These are phyloP conservation scores for Atkinsonella hypoxylon DNA, from an alignment of 2,329 filamentous ascomycete genomes.

Conservation along the genomic window DNA sequence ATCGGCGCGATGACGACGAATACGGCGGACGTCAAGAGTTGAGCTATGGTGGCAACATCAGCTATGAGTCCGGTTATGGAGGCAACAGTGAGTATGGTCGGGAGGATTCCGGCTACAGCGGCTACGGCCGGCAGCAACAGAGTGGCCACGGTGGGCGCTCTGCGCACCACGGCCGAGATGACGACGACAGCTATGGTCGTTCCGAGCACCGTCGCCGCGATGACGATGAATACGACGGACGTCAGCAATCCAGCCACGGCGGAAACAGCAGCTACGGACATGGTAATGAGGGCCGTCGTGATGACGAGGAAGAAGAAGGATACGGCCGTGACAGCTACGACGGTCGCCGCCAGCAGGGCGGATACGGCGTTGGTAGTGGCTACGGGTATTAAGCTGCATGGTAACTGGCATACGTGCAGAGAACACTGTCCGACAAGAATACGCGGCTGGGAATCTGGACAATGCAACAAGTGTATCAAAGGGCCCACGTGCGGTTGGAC, in stretches of 20 bases:
- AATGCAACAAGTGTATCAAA: too few species aligned
- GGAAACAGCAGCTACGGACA: conserved; percentile 8
- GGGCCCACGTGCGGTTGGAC: too few species aligned
- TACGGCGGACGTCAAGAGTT: conserved; percentile 13
- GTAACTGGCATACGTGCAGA: too few species aligned
- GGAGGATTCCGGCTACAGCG: conserved; percentile 1
- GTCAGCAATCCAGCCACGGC: conserved; percentile 13
- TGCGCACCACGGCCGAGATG: too few species aligned
- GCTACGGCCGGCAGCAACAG: conserved; percentile 9
- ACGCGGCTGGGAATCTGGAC: too few species aligned
- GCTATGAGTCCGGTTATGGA: conserved; percentile 13
- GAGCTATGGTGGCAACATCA: conserved; percentile 6
- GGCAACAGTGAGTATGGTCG: conserved; percentile 7
- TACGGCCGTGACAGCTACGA: conserved; percentile 3
- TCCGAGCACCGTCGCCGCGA: too few species aligned
- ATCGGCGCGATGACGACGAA: conserved; percentile 4
- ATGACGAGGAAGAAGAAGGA: conserved; percentile 1
- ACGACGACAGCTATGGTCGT: too few species aligned
- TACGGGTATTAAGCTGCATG: not conserved
- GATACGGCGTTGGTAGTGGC: conserved; percentile 14
- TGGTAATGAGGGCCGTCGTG: conserved; percentile 5
- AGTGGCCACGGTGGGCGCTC: conserved; percentile 7
- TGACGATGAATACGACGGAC: conserved; percentile 10
- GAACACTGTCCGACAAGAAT: too few species aligned
- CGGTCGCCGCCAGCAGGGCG: conserved; percentile 15